Conservation (phyloP, 768 basidiomycete genomes). For the Boletales sp. region DNA sequence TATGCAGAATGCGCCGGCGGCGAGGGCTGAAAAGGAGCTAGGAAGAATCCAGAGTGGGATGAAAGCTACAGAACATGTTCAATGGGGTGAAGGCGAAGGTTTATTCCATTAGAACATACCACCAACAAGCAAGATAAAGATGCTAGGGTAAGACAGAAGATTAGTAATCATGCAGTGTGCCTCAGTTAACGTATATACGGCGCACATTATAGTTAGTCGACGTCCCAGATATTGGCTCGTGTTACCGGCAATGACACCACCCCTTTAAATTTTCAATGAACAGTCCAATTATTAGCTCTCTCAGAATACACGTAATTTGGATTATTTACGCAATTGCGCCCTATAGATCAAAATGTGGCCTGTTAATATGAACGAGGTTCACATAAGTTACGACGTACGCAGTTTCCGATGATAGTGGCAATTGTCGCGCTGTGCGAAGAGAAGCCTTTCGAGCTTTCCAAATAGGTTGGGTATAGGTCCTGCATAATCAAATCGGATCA, state of each 20-base stretch:
- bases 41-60: slow-evolving; percentile 88
- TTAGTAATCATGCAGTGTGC: background rate
- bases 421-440: slow-evolving; percentile 54
- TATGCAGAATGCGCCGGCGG: slow-evolving; percentile 83
- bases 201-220: slow-evolving; percentile 68
- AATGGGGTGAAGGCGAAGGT: background rate
- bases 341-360: slow-evolving; percentile 15
- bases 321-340: slow-evolving; percentile 42
- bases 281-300: background rate
- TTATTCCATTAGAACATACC: slow-evolving; percentile 11
- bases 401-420: slow-evolving; percentile 81
- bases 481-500: slow-evolving; percentile 19
- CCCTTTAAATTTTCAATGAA: slow-evolving; percentile 31
- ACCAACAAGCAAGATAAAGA: slow-evolving; percentile 26
- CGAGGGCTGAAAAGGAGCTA: slow-evolving; percentile 56
- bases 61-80: slow-evolving; percentile 31
- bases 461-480: slow-evolving; percentile 81
- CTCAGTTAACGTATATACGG: background rate
- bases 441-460: slow-evolving; percentile 61
- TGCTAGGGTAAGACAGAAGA: slow-evolving; percentile 1
- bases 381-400: slow-evolving; percentile 35
- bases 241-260: slow-evolving; percentile 71
- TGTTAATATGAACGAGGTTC: background rate
- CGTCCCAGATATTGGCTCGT: slow-evolving; percentile 76
- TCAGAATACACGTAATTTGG: slow-evolving; percentile 4